phyloP scores from a whole-genome alignment of 2,329 filamentous ascomycete genomes.

The Domatiomyces globalis region DNA sequence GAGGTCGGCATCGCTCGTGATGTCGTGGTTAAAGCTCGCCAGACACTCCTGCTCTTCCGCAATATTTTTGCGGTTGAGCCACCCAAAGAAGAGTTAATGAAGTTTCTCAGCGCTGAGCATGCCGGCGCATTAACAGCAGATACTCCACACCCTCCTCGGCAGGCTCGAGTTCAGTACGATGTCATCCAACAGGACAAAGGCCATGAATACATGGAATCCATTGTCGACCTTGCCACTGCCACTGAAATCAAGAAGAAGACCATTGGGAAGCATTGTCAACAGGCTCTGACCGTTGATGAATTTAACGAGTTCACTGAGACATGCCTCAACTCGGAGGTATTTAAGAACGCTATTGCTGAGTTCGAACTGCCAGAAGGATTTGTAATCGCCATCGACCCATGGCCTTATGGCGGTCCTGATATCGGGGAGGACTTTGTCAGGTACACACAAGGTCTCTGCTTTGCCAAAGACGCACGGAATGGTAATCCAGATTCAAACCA shows the following conservation, averaged over 20 bases:
- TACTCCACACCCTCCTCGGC: slow-evolving; percentile 34
- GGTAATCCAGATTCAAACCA: slow-evolving; percentile 46
- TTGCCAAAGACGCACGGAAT: slow-evolving; percentile 33
- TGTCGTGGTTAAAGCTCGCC: slow-evolving; percentile 32
- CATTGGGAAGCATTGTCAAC: slow-evolving; percentile 35
- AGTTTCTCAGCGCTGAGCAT: slow-evolving; percentile 37
- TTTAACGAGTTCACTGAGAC: slow-evolving; percentile 34
- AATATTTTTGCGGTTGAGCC: slow-evolving; percentile 39
- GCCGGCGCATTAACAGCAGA: slow-evolving; percentile 26
- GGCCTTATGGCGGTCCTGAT: slow-evolving; percentile 43
- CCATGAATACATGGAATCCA: slow-evolving; percentile 42
- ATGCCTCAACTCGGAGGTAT: slow-evolving; percentile 40
- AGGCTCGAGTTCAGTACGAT: slow-evolving; percentile 43
- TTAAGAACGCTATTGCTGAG: slow-evolving; percentile 37
- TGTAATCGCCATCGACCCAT: slow-evolving; percentile 42
- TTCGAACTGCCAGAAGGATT: slow-evolving; percentile 42
- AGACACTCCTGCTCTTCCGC: slow-evolving; percentile 30
- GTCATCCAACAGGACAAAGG: slow-evolving; percentile 38
- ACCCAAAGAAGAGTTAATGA: slow-evolving; percentile 33
- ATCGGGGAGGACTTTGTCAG: slow-evolving; percentile 26
- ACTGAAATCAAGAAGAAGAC: slow-evolving; percentile 31
- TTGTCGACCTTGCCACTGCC: slow-evolving; percentile 34
- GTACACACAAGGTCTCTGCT: slow-evolving; percentile 42
- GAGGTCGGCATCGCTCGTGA: slow-evolving; percentile 40
- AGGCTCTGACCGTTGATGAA: slow-evolving; percentile 35